These are phyloP conservation scores for Plasmodium blacklocki DNA, from an alignment of 169 alveolate species.

Conservation along the genomic window DNA sequence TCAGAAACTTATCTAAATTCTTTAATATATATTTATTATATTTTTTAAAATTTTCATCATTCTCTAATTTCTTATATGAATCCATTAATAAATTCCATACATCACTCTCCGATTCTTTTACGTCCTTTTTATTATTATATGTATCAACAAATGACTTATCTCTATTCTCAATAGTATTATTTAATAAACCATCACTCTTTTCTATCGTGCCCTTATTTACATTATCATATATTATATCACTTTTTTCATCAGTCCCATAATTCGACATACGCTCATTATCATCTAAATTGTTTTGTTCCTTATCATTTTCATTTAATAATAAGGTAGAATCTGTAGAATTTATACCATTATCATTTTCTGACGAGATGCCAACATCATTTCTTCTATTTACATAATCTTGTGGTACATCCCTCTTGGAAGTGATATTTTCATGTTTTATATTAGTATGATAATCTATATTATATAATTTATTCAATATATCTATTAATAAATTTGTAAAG, in stretches of 20 bases:
- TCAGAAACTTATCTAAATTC: slow-evolving; percentile 29
- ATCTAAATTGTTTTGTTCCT: neutral
- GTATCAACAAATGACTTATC: neutral
- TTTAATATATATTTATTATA: slow-evolving; percentile 51
- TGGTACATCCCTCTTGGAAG: neutral
- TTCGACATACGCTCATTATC: neutral
- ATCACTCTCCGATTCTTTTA: neutral
- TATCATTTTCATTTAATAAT: neutral
- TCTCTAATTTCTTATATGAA: slow-evolving; percentile 9
- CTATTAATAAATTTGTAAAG: slow-evolving; percentile 11
- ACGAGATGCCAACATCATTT: neutral
- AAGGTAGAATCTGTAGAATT: neutral
- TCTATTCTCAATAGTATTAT: neutral
- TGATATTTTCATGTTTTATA: neutral
- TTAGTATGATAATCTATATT: slow-evolving; percentile 10
- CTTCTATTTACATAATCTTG: neutral
- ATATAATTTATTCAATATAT: slow-evolving; percentile 29
- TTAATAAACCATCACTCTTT: neutral
- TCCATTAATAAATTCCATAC: slow-evolving; percentile 15
- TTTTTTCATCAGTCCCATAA: neutral
- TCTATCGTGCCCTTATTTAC: neutral
- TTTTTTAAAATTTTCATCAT: slow-evolving; percentile 17
- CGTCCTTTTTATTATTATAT: neutral
- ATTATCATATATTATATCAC: neutral
- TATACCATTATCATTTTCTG: neutral